Evolutionary conservation across 2,329 filamentous ascomycete genomes (phyloP).

Genomic region (Neonectria ditissima): DNA sequence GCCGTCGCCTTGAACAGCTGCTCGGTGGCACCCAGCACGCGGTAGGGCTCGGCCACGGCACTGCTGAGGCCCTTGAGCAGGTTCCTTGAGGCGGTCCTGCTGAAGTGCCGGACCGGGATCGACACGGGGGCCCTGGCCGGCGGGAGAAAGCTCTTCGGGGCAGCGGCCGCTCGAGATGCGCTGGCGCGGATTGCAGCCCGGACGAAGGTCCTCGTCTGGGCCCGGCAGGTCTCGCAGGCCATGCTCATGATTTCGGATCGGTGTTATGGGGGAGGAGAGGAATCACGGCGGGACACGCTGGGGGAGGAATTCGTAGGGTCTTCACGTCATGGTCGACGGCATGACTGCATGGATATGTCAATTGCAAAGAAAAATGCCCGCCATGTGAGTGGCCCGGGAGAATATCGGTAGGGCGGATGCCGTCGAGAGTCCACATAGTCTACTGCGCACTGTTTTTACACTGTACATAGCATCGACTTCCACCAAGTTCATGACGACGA

Average conservation of each 20-base stretch:
- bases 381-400: slow-evolving; percentile 44
- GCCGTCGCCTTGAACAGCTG: slow-evolving; percentile 81
- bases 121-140: slow-evolving; percentile 24
- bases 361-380: slow-evolving; percentile 38
- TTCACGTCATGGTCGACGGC: slow-evolving; percentile 48
- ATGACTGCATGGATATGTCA: slow-evolving; percentile 44
- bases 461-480: slow-evolving; percentile 18
- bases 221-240: slow-evolving; percentile 63
- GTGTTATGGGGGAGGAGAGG: background rate
- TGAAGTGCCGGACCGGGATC: slow-evolving; percentile 50
- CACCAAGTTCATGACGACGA: background rate
- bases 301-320: slow-evolving; percentile 28
- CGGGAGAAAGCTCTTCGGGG: slow-evolving; percentile 38
- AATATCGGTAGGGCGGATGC: slow-evolving; percentile 37
- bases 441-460: slow-evolving; percentile 11
- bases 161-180: slow-evolving; percentile 43
- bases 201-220: slow-evolving; percentile 56
- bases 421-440: slow-evolving; percentile 14
- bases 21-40: slow-evolving; percentile 83
- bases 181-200: slow-evolving; percentile 49
- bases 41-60: slow-evolving; percentile 66
- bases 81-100: slow-evolving; percentile 49
- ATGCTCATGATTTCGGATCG: slow-evolving; percentile 41
- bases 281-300: slow-evolving; percentile 23
- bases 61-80: slow-evolving; percentile 51